Evolutionary conservation across 2,329 filamentous ascomycete species (phyloP), one percentile per base, ranked within the genome.

Genomic region (Trichoderma aggressivum): DNA sequence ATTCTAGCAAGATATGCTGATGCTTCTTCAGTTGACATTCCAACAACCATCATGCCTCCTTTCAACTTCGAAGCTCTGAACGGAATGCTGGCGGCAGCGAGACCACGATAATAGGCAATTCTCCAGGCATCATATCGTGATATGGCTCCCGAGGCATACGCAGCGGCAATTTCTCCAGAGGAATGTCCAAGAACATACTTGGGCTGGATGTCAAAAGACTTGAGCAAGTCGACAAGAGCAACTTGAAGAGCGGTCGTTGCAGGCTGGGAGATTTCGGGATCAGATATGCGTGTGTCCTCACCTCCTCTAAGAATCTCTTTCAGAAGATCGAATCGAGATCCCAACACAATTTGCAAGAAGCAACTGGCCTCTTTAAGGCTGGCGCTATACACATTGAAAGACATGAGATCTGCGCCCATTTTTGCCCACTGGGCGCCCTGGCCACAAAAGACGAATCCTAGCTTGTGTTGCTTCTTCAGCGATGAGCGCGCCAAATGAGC

Each of bases 111-210:
- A 71, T 83, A 85, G 3, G 83, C 80, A 36, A 83, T 77, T 59
- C 80, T 76, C 81, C 82, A 84, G 5, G 83, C 84, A 7, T 76
- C 76, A 61, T 81, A 75, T 24, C 77, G 76, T 2, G 79, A 77
- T 24, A 86, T 76, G 18, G 78, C 77, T 0, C 79, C 80, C 0
- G 76, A 77, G 10, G 83, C 81, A 68, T 81, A 84, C 1, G 84
- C 83, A 7, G 84, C 84, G 1, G 83, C 84, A 36, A 85, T 82
- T 68, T 86, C 84, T 2, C 84, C 84, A 1, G 83, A 85, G 0
- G 84, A 85, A 72, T 86, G 84, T 0, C 84, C 83, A 8, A 85
- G 76, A 4, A 84, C 81, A 21, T 77, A 74, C 7, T 71, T 72
- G 2, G 82, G 81, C 1, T 58, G 63, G 36, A 84, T 74, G 11